Conservation (phyloP, 73 alveolate genomes). For the Tetrahymena thermophila region DNA sequence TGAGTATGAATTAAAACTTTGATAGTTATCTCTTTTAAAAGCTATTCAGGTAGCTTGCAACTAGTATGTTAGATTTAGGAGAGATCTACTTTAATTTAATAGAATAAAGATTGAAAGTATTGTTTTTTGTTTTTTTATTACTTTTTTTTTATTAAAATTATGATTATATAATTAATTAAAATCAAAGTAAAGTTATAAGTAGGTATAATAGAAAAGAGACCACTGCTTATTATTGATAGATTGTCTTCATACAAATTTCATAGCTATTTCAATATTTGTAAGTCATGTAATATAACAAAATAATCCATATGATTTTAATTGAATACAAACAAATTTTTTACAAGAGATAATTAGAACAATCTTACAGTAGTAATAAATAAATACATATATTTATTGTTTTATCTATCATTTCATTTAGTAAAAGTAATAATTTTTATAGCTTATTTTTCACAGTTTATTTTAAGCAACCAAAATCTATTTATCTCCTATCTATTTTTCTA, state of each 20-base stretch:
- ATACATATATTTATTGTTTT: too few relatives aligned
- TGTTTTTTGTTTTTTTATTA: not conserved
- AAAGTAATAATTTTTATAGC: not conserved
- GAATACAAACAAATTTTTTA: not conserved
- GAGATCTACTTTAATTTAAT: not conserved
- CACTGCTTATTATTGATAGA: not conserved
- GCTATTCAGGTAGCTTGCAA: not conserved
- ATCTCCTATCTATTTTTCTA: not conserved
- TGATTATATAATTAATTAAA: not conserved
- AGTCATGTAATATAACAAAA: not conserved
- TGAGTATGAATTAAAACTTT: too few relatives aligned
- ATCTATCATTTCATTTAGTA: not conserved
- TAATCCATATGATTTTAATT: too few relatives aligned
- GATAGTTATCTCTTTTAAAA: not conserved
- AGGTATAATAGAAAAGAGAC: not conserved
- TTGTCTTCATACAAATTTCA: not conserved
- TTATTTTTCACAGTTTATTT: not conserved
- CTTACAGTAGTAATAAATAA: not conserved
- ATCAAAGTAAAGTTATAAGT: not conserved
- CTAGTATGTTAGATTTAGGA: not conserved
- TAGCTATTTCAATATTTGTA: too few relatives aligned
- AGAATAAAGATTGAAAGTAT: not conserved
- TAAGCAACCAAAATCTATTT: not conserved
- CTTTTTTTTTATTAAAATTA: not conserved
- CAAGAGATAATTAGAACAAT: not conserved